These are phyloP conservation scores for Populus ilicifolia DNA, from an alignment of 345 rosid species.

Conservation along the genomic window DNA sequence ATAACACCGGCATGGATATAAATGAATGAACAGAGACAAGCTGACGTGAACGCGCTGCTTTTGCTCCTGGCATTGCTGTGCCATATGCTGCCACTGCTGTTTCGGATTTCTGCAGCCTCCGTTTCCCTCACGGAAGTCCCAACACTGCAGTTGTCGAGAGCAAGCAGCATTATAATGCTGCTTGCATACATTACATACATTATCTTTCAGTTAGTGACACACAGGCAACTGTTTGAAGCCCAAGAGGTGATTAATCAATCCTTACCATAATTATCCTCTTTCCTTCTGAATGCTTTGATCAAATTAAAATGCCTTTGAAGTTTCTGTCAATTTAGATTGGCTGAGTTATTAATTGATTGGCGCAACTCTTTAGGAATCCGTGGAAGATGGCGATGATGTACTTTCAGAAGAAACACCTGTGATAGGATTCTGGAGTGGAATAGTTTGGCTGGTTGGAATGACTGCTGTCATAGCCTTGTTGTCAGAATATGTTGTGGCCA, in stretches of 20 bases:
- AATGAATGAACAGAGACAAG: conserved; percentile 59
- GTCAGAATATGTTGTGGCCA: conserved; percentile 73
- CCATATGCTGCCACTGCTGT: conserved; percentile 64
- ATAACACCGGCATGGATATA: not conserved
- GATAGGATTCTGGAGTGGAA: conserved; percentile 80
- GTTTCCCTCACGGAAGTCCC: conserved; percentile 31
- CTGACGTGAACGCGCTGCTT: conserved; percentile 71
- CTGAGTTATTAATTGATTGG: not conserved
- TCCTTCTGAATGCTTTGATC: not conserved
- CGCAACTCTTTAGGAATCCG: conserved; percentile 39
- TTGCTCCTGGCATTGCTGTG: conserved; percentile 71
- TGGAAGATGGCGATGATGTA: conserved; percentile 33
- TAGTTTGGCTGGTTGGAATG: conserved; percentile 82
- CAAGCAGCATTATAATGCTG: conserved; percentile 79
- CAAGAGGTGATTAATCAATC: conserved; percentile 27
- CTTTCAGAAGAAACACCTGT: conserved; percentile 51
- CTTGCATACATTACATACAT: conserved; percentile 68
- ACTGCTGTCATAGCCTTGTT: conserved; percentile 64
- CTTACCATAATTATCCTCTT: not conserved
- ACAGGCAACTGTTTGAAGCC: conserved; percentile 64
- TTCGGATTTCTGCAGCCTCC: conserved; percentile 36
- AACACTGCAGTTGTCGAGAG: conserved; percentile 61
- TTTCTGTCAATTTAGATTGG: not conserved
- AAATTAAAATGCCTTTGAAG: not conserved
- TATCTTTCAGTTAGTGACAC: conserved; percentile 76